Conservation (phyloP, 192 early-diverging fungal genomes). For the Mortierella claussenii region DNA sequence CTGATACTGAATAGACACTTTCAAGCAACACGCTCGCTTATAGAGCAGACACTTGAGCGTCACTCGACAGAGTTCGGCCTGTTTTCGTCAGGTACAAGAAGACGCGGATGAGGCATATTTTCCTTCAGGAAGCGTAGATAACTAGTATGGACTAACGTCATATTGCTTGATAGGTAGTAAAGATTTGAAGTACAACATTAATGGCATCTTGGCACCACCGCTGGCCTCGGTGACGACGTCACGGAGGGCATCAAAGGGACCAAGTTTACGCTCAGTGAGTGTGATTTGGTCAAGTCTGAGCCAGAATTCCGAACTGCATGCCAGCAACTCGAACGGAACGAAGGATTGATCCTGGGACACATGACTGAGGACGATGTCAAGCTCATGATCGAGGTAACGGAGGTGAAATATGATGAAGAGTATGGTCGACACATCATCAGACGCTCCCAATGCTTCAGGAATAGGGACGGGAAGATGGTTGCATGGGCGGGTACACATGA, state of each 20-base stretch:
- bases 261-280: slow-evolving; percentile 36
- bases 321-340: slow-evolving; percentile 2
- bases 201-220: slow-evolving; percentile 19
- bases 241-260: slow-evolving; percentile 2
- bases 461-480: slow-evolving; percentile 22
- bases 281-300: slow-evolving; percentile 11
- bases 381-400: slow-evolving; percentile 22
- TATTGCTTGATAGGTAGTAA: neutral
- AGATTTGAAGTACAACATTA: slow-evolving; percentile 24
- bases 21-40: slow-evolving; percentile 7
- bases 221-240: slow-evolving; percentile 2
- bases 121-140: too few relatives aligned
- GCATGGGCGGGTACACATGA: slow-evolving; percentile 46
- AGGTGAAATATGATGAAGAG: slow-evolving; percentile 8
- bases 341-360: slow-evolving; percentile 21
- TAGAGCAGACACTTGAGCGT: slow-evolving; percentile 7
- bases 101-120: too few relatives aligned
- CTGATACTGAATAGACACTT: slow-evolving; percentile 7
- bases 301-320: slow-evolving; percentile 11
- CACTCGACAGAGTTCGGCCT: neutral
- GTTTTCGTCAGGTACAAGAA: too few relatives aligned
- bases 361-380: slow-evolving; percentile 27
- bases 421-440: slow-evolving; percentile 32
- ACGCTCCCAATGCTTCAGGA: slow-evolving; percentile 21
- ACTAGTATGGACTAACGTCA: too few relatives aligned